Evolutionary conservation across 495 filamentous ascomycete genomes (phyloP).

Genomic region (Physcia stellaris): DNA sequence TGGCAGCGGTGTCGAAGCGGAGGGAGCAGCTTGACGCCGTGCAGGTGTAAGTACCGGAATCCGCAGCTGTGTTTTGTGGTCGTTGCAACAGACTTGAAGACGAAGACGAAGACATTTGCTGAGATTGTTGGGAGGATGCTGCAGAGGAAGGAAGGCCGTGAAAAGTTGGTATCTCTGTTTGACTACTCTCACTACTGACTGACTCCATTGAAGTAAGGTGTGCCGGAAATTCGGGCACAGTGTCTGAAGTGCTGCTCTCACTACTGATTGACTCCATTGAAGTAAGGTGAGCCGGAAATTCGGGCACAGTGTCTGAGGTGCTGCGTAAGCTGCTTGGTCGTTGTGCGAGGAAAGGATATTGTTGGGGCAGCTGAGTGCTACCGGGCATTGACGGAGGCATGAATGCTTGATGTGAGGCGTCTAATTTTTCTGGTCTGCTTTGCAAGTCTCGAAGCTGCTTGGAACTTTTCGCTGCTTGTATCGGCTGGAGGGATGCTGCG

Average conservation of each 20-base stretch:
- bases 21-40: conserved; percentile 82
- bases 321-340: conserved; percentile 31
- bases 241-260: conserved; percentile 32
- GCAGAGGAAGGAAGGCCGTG: conserved; percentile 15
- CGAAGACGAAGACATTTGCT: conserved; percentile 15
- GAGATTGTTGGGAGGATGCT: conserved; percentile 22
- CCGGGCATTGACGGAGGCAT: conserved; percentile 25
- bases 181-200: conserved; percentile 38
- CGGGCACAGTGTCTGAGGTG: conserved; percentile 37
- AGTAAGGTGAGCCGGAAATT: conserved; percentile 49
- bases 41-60: conserved; percentile 86
- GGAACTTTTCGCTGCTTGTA: too few relatives aligned
- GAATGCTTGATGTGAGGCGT: too few relatives aligned
- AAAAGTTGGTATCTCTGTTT: conserved; percentile 12
- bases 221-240: conserved; percentile 50
- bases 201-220: conserved; percentile 55
- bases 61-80: conserved; percentile 52
- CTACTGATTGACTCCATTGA: conserved; percentile 27
- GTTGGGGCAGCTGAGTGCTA: conserved; percentile 35
- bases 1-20: conserved; percentile 74
- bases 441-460: too few relatives aligned
- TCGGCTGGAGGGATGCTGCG: too few relatives aligned
- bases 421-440: too few relatives aligned
- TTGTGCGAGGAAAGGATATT: conserved; percentile 44
- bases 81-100: conserved; percentile 17